Evolutionary conservation across 306 rosid genomes (phyloP).

Genomic region (Cicer chorassanicum): DNA sequence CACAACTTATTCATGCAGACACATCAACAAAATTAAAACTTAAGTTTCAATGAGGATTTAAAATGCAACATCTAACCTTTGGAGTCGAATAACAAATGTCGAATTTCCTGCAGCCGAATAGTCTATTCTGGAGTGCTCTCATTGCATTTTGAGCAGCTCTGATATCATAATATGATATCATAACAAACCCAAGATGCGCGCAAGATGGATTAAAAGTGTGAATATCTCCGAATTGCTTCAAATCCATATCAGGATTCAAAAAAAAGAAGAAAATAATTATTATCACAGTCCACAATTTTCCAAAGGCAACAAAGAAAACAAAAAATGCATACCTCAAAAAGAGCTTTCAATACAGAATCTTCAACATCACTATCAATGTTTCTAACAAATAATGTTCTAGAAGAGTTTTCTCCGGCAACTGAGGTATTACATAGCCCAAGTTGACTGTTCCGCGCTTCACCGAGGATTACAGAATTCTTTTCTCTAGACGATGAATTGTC

Average conservation of each 20-base stretch:
- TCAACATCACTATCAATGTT: conserved; percentile 64
- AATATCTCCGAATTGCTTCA: conserved; percentile 83
- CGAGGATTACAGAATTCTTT: conserved; percentile 53
- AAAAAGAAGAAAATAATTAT: conserved; percentile 33
- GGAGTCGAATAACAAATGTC: conserved; percentile 80
- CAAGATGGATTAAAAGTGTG: conserved; percentile 72
- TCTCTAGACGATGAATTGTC: conserved; percentile 50
- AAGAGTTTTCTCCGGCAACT: conserved; percentile 68
- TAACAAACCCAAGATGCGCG: conserved; percentile 72
- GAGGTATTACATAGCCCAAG: conserved; percentile 55
- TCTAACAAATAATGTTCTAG: conserved; percentile 67
- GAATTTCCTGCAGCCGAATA: conserved; percentile 67
- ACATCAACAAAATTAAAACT: conserved; percentile 10
- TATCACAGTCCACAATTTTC: conserved; percentile 1
- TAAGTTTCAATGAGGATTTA: conserved; percentile 14
- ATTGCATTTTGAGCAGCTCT: conserved; percentile 85
- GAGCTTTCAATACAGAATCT: conserved; percentile 64
- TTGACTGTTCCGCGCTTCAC: conserved; percentile 46
- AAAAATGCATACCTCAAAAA: conserved; percentile 58
- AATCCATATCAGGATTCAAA: neutral
- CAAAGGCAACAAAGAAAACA: conserved; percentile 17
- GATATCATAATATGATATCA: conserved; percentile 81
- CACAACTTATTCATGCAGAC: conserved; percentile 7
- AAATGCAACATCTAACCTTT: conserved; percentile 56
- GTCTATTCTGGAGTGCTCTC: conserved; percentile 67